These are phyloP conservation scores for Trichosanthes truncata DNA, from an alignment of 306 rosid genomes.

Conservation along the genomic window DNA sequence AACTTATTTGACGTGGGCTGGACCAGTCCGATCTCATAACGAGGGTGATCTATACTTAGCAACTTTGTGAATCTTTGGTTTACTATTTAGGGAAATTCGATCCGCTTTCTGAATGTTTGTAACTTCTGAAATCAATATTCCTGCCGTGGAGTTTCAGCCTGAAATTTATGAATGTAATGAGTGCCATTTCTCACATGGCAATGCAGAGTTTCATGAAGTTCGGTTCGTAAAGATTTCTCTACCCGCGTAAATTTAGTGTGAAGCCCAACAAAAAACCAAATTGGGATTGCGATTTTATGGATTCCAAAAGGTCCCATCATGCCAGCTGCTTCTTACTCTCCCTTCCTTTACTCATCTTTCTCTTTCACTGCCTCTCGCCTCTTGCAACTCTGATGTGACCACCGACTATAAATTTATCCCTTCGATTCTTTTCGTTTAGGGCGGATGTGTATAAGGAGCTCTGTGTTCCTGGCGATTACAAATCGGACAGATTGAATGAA, in stretches of 20 bases:
- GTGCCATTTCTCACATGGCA: not conserved
- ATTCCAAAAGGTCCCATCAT: conserved; percentile 38
- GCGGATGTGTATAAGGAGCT: not conserved
- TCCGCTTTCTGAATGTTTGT: not conserved
- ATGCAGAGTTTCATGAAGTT: not conserved
- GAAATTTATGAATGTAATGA: not conserved
- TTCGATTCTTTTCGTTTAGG: not conserved
- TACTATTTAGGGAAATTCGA: not conserved
- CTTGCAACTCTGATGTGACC: not conserved
- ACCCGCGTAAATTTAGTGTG: conserved; percentile 6
- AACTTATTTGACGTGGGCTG: not conserved
- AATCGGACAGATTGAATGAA: conserved; percentile 6
- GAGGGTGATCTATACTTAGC: not conserved
- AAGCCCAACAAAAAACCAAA: not conserved
- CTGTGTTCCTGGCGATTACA: not conserved
- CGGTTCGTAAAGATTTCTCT: not conserved
- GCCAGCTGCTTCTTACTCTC: conserved; percentile 47
- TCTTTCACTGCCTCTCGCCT: conserved; percentile 2
- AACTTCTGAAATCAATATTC: not conserved
- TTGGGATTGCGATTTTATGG: not conserved
- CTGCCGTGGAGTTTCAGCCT: not conserved
- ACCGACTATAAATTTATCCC: not conserved
- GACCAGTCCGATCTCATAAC: not conserved
- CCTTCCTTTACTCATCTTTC: conserved; percentile 3
- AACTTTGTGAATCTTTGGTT: not conserved